Conservation (phyloP, 768 basidiomycete genomes). For the Trametes gibbosa region DNA sequence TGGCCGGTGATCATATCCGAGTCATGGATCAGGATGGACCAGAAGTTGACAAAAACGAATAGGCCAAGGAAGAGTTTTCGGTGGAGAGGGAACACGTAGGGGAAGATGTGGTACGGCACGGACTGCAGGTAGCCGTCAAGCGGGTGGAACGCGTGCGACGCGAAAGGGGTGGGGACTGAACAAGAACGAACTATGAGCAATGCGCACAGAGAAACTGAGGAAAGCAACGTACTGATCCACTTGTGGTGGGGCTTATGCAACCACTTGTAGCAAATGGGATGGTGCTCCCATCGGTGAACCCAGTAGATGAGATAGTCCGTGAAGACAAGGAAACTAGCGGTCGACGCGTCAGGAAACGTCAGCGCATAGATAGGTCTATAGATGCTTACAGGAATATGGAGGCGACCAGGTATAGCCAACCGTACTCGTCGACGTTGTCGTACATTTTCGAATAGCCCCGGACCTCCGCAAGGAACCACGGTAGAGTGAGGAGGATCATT, state of each 20-base stretch:
- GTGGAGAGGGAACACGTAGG: constrained; percentile 88
- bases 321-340: constrained; percentile 67
- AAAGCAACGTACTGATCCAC: constrained; percentile 78
- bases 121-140: constrained; percentile 94
- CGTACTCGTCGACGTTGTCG: constrained; percentile 74
- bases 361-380: background rate
- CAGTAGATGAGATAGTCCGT: constrained; percentile 96
- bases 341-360: background rate
- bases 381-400: constrained; percentile 63
- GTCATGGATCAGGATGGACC: constrained; percentile 97
- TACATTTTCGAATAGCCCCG: constrained; percentile 82
- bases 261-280: constrained; percentile 82
- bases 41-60: constrained; percentile 91
- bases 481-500: constrained; percentile 83
- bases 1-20: constrained; percentile 98
- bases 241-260: constrained; percentile 99
- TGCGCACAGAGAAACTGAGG: background rate
- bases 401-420: constrained; percentile 67
- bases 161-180: constrained; percentile 93
- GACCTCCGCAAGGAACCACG: constrained; percentile 93
- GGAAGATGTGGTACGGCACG: constrained; percentile 90
- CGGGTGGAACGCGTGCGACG: constrained; percentile 97
- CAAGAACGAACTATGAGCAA: constrained; percentile 1
- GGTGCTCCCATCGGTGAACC: constrained; percentile 90
- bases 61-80: constrained; percentile 78